phyloP scores from a whole-genome alignment of 2,329 filamentous ascomycete species.

The Chalaropsis thielavioides region DNA sequence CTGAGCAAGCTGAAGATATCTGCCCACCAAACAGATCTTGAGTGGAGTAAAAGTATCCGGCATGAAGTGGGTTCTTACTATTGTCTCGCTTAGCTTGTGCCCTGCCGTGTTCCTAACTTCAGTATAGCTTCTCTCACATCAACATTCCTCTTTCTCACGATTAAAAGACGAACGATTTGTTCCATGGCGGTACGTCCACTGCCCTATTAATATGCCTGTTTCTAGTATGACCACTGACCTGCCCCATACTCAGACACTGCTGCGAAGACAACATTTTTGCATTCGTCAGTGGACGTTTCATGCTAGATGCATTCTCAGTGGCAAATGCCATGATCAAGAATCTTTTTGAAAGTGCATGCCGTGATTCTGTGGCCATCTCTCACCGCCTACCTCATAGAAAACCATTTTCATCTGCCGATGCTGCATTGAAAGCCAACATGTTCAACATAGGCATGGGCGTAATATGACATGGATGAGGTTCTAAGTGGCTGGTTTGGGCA shows the following conservation, averaged over 20 bases:
- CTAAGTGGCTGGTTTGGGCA: not conserved
- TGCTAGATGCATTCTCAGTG: constrained; percentile 12
- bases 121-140: constrained; percentile 5
- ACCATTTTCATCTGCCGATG: not conserved
- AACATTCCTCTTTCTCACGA: constrained; percentile 10
- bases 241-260: constrained; percentile 1
- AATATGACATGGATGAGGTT: not conserved
- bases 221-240: not conserved
- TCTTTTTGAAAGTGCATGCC: constrained; percentile 10
- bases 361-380: not conserved
- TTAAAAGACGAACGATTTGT: not conserved
- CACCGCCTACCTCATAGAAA: not conserved
- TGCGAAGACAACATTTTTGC: constrained; percentile 15
- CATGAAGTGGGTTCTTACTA: not conserved
- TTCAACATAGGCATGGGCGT: not conserved
- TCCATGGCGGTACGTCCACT: constrained; percentile 5
- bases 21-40: not conserved
- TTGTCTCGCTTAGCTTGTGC: not conserved
- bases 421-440: not conserved
- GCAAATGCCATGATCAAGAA: constrained; percentile 14
- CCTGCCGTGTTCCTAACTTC: not conserved
- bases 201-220: not conserved
- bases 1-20: constrained; percentile 1
- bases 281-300: constrained; percentile 16
- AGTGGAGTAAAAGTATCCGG: not conserved